Conservation (phyloP, 306 rosid genomes). For the Cucurbita moschata region DNA sequence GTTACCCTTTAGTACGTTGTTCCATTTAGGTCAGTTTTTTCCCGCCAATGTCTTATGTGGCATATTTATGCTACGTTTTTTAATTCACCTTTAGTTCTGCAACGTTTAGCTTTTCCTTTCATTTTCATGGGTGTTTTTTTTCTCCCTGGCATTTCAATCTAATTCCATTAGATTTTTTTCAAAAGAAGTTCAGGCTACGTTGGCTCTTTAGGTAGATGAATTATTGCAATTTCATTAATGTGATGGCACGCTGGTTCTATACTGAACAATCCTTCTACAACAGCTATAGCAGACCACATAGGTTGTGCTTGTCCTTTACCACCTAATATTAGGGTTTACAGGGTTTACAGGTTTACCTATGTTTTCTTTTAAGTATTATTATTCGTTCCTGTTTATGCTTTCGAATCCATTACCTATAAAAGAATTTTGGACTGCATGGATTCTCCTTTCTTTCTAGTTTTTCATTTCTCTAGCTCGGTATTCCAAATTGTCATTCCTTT, state of each 20-base stretch:
- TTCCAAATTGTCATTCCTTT: background rate
- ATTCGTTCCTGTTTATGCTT: background rate
- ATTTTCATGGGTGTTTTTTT: background rate
- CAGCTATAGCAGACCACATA: background rate
- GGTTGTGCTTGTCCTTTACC: background rate
- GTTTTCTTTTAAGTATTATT: no score
- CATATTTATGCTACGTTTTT: slow-evolving; percentile 35
- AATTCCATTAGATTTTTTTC: background rate
- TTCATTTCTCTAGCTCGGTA: background rate
- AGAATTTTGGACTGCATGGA: background rate
- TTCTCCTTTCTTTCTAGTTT: background rate
- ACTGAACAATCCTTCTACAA: no score
- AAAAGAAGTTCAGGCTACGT: background rate
- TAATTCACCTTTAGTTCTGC: slow-evolving; percentile 3
- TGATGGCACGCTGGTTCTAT: no score
- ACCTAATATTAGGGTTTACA: background rate
- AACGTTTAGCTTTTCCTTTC: slow-evolving; percentile 12
- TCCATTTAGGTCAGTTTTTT: slow-evolving; percentile 63
- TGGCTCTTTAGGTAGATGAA: background rate
- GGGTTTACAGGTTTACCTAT: background rate
- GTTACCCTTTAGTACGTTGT: slow-evolving; percentile 61
- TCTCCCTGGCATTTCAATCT: background rate
- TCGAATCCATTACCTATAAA: background rate
- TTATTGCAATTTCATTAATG: background rate
- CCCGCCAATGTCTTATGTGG: slow-evolving; percentile 43